A percentile compares a stretch with the other conserved stretches of the same genome.
phyloP scores from a whole-genome alignment of 768 basidiomycete species.

The Clavulina sp. region DNA sequence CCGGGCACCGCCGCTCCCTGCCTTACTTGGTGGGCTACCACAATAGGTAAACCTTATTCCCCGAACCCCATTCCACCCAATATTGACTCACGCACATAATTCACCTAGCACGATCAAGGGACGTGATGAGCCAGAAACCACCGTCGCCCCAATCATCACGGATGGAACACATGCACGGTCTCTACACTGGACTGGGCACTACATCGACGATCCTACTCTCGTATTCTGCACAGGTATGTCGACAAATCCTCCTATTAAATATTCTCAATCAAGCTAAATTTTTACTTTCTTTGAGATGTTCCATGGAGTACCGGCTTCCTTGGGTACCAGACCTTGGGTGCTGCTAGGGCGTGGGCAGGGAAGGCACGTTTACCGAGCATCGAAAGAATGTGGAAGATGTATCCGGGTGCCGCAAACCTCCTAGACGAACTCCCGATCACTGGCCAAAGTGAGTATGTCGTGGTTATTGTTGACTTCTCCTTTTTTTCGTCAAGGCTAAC shows the following conservation, averaged over 20 bases:
- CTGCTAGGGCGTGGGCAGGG: background rate
- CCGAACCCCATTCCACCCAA: background rate
- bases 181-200: conserved; percentile 14
- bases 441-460: too few species aligned
- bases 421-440: too few species aligned
- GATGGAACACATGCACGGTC: conserved; percentile 12
- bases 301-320: background rate
- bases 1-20: conserved; percentile 49
- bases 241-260: too few species aligned
- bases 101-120: background rate
- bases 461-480: too few species aligned
- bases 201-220: conserved; percentile 16
- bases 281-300: background rate
- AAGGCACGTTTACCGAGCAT: background rate
- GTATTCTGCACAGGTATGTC: conserved; percentile 8
- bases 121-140: background rate
- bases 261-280: too few species aligned
- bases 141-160: conserved; percentile 8
- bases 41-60: background rate
- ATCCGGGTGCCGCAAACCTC: too few species aligned
- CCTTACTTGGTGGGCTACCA: conserved; percentile 33
- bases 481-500: too few species aligned
- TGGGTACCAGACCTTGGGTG: background rate
- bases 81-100: background rate
- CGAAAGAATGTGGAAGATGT: background rate